Conservation (phyloP, 495 filamentous ascomycete species). For the Durotheca rogersii region DNA sequence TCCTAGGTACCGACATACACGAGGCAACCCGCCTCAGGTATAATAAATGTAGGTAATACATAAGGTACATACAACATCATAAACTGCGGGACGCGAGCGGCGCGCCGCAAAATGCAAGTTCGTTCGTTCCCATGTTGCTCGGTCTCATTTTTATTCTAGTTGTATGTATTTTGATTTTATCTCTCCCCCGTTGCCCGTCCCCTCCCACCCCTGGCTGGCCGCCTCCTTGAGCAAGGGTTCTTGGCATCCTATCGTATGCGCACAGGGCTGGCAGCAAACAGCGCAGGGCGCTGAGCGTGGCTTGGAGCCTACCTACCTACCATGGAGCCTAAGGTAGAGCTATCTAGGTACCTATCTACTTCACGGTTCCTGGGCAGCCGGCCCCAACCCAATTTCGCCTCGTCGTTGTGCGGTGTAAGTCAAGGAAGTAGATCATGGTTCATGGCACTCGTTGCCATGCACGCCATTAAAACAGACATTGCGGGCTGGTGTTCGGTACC, state of each 20-base stretch:
- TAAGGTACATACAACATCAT: not conserved
- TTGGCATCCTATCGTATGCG: conserved; percentile 28
- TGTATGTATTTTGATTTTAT: too few species aligned
- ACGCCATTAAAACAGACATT: conserved; percentile 33
- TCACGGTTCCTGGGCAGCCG: conserved; percentile 26
- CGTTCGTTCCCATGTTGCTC: too few species aligned
- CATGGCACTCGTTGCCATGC: conserved; percentile 36
- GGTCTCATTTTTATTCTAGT: too few species aligned
- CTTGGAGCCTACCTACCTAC: conserved; percentile 18
- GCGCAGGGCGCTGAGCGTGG: conserved; percentile 20
- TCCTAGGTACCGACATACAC: too few species aligned
- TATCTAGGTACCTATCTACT: not conserved
- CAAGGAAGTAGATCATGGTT: conserved; percentile 40
- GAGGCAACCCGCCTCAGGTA: too few species aligned
- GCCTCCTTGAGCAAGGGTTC: too few species aligned
- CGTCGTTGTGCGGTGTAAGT: conserved; percentile 35
- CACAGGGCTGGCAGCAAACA: conserved; percentile 29
- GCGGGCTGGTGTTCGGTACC: conserved; percentile 31
- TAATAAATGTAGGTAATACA: too few species aligned
- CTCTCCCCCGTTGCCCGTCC: too few species aligned
- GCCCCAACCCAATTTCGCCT: conserved; percentile 36
- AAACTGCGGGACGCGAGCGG: conserved; percentile 19
- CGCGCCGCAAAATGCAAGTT: conserved; percentile 12
- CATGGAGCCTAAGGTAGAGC: too few species aligned
- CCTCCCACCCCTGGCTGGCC: too few species aligned